Conservation (phyloP, 2,329 filamentous ascomycete genomes). For the Diaporthe ampelina region DNA sequence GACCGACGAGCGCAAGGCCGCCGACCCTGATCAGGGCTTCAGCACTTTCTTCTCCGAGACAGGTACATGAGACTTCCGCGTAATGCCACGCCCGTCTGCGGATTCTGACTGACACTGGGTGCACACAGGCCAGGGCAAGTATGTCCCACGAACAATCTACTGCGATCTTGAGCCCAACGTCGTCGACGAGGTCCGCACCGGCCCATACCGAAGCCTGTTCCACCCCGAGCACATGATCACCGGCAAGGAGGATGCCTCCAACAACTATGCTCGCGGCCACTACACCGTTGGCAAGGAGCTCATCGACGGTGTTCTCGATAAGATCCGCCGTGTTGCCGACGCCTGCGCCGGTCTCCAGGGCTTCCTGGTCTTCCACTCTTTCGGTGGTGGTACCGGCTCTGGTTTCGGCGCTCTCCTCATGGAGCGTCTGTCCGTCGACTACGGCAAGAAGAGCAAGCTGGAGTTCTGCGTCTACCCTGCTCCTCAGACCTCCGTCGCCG, state of each 20-base stretch:
- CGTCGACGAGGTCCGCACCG: constrained; percentile 98
- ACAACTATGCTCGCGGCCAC: constrained; percentile 99
- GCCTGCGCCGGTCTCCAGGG: constrained; percentile 98
- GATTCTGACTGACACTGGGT: constrained; percentile 8
- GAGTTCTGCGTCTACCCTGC: constrained; percentile 99
- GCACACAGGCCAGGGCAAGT: constrained; percentile 90
- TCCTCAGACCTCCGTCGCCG: constrained; percentile 95
- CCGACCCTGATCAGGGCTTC: constrained; percentile 96
- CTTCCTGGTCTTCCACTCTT: constrained; percentile 99
- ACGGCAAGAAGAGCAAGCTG: constrained; percentile 99
- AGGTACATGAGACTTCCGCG: constrained; percentile 69
- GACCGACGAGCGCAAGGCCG: constrained; percentile 96
- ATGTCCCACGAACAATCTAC: constrained; percentile 99
- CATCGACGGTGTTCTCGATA: constrained; percentile 97
- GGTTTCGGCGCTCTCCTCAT: constrained; percentile 98
- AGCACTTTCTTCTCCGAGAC: constrained; percentile 99
- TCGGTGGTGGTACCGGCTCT: constrained; percentile 98
- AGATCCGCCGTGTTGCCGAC: constrained; percentile 96
- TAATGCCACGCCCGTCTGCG: neutral
- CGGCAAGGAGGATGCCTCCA: constrained; percentile 99
- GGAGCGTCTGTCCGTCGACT: constrained; percentile 99
- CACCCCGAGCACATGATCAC: constrained; percentile 99
- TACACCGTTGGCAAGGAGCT: constrained; percentile 99
- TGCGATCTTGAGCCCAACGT: constrained; percentile 99
- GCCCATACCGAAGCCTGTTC: constrained; percentile 95